Percentiles rank a stretch among this genome's conserved stretches.
Conservation (phyloP, 768 basidiomycete genomes). For the Chalciporus sphaerocephalus region DNA sequence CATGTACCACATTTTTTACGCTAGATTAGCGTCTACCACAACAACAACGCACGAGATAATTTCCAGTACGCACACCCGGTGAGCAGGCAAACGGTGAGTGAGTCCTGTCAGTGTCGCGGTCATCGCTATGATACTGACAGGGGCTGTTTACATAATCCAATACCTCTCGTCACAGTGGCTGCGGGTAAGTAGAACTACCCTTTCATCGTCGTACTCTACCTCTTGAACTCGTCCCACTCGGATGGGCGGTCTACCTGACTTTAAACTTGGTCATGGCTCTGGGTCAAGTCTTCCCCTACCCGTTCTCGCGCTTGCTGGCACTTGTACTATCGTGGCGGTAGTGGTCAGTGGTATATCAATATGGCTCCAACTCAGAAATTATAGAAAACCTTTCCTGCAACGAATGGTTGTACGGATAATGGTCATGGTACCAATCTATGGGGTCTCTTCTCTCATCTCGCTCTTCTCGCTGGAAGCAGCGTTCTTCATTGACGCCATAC, state of each 20-base stretch:
- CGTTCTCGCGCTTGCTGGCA: constrained; percentile 59
- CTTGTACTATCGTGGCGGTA: constrained; percentile 67
- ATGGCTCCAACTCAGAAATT: constrained; percentile 78
- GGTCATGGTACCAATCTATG: constrained; percentile 95
- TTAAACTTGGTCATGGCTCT: constrained; percentile 38
- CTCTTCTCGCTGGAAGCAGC: constrained; percentile 92
- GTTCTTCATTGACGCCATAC: constrained; percentile 90
- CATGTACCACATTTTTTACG: too few relatives aligned
- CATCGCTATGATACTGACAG: too few relatives aligned
- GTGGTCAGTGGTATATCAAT: constrained; percentile 71
- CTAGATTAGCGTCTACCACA: too few relatives aligned
- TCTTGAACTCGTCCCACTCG: not conserved
- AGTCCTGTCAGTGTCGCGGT: too few relatives aligned
- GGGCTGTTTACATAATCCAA: not conserved
- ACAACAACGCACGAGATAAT: too few relatives aligned
- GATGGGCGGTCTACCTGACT: constrained; percentile 16
- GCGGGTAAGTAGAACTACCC: not conserved
- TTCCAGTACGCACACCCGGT: too few relatives aligned
- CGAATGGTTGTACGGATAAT: constrained; percentile 92
- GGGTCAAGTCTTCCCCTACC: constrained; percentile 56
- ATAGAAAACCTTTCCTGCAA: constrained; percentile 76
- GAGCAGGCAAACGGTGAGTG: too few relatives aligned
- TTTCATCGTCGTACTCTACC: not conserved
- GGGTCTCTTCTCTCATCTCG: constrained; percentile 84
- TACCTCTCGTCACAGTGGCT: not conserved